Evolutionary conservation across 2,329 filamentous ascomycete genomes (phyloP).

Genomic region (Botrytis sinoallii): DNA sequence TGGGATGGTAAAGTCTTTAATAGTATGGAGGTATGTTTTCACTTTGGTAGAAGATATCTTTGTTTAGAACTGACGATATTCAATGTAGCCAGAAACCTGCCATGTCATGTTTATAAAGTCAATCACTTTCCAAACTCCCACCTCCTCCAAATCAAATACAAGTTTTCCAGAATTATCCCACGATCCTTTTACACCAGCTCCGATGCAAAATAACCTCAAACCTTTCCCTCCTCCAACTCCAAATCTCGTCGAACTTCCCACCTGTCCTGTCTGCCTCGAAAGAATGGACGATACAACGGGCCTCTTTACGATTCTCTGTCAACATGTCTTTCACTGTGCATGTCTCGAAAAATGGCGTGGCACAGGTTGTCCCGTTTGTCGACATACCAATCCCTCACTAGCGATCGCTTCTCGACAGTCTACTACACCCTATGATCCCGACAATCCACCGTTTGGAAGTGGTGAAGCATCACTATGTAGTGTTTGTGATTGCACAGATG

Average conservation of each 20-base stretch:
- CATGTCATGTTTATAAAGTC: slow-evolving; percentile 93
- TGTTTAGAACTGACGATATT: slow-evolving; percentile 19
- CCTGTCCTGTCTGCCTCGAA: slow-evolving; percentile 93
- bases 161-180: slow-evolving; percentile 59
- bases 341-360: slow-evolving; percentile 97
- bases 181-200: slow-evolving; percentile 63
- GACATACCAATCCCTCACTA: slow-evolving; percentile 69
- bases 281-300: slow-evolving; percentile 98
- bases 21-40: slow-evolving; percentile 69
- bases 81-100: slow-evolving; percentile 75
- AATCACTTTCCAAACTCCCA: slow-evolving; percentile 67
- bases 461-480: slow-evolving; percentile 69
- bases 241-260: slow-evolving; percentile 84
- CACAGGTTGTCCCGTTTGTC: slow-evolving; percentile 88
- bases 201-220: slow-evolving; percentile 42
- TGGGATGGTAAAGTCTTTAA: slow-evolving; percentile 96
- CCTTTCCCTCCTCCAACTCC: slow-evolving; percentile 69
- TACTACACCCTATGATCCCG: slow-evolving; percentile 41
- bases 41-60: neutral
- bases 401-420: slow-evolving; percentile 35
- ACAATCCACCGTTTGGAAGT: slow-evolving; percentile 59
- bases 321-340: slow-evolving; percentile 96
- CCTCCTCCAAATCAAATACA: slow-evolving; percentile 31
- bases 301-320: slow-evolving; percentile 90
- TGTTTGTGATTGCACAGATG: slow-evolving; percentile 74